Percentiles rank a stretch among this genome's conserved stretches.
Conservation (phyloP, 345 rosid genomes). For the Noccaea caerulescens region DNA sequence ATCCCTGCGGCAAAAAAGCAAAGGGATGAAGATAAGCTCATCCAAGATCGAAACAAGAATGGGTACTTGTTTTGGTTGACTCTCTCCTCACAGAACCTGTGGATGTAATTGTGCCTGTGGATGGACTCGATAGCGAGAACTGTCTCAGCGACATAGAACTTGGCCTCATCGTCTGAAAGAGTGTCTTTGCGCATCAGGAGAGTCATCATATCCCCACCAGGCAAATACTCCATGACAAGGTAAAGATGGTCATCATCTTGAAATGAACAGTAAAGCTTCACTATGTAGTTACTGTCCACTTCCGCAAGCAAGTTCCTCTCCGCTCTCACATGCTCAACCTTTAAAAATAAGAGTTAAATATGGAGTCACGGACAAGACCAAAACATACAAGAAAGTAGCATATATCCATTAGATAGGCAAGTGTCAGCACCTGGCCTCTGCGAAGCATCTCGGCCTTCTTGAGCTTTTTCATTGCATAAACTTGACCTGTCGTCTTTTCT, state of each 20-base stretch:
- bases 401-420: not conserved
- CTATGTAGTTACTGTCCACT: conserved; percentile 66
- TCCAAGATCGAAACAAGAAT: not conserved
- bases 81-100: conserved; percentile 48
- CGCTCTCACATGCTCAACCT: conserved; percentile 78
- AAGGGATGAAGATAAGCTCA: conserved; percentile 7
- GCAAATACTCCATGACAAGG: conserved; percentile 69
- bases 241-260: conserved; percentile 69
- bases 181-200: conserved; percentile 73
- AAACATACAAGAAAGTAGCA: not conserved
- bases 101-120: conserved; percentile 66
- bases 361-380: not conserved
- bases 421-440: conserved; percentile 77
- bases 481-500: conserved; percentile 87
- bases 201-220: conserved; percentile 78
- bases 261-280: conserved; percentile 62
- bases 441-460: conserved; percentile 97
- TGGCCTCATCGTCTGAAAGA: conserved; percentile 64
- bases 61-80: not conserved
- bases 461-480: conserved; percentile 96
- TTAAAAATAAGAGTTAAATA: conserved; percentile 1
- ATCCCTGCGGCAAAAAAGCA: conserved; percentile 44
- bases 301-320: conserved; percentile 72
- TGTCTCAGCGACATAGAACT: conserved; percentile 74
- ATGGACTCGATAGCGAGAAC: conserved; percentile 70